A percentile compares a stretch with the other conserved stretches of the same genome.
These are phyloP conservation scores for Hypoxylon sp. DNA, from an alignment of 2,329 filamentous ascomycete genomes.

Conservation along the genomic window DNA sequence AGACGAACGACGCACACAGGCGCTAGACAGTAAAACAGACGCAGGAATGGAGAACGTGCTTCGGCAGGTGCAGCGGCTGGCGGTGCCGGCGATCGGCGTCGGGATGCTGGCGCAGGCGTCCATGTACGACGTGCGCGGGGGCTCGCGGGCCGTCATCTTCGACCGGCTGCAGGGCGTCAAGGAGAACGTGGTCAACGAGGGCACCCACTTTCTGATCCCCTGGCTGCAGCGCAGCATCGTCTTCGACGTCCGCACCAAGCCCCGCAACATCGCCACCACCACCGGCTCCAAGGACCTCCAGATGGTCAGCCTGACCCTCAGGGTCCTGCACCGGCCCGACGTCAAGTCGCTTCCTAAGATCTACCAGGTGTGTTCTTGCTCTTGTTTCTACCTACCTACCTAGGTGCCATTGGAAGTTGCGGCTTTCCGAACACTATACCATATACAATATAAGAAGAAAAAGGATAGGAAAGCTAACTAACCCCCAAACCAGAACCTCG, in stretches of 20 bases:
- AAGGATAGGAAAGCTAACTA: constrained; percentile 2
- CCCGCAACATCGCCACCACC: constrained; percentile 95
- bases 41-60: constrained; percentile 67
- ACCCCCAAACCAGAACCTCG: constrained; percentile 76
- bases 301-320: constrained; percentile 98
- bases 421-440: too few species aligned
- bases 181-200: constrained; percentile 91
- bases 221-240: constrained; percentile 95
- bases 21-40: not conserved
- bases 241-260: constrained; percentile 97
- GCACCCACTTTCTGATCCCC: constrained; percentile 93
- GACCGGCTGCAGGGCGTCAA: constrained; percentile 92
- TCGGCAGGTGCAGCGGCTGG: constrained; percentile 69
- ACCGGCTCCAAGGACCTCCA: constrained; percentile 99
- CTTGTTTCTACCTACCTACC: not conserved
- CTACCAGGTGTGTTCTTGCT: constrained; percentile 77
- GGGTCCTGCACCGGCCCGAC: constrained; percentile 93
- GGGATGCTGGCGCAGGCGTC: constrained; percentile 75
- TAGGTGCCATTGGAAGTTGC: too few species aligned
- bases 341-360: constrained; percentile 94
- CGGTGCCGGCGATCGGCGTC: constrained; percentile 76
- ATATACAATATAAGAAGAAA: not conserved
- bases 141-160: constrained; percentile 96
- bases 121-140: constrained; percentile 97
- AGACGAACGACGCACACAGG: not conserved